phyloP scores from a whole-genome alignment of 176 grass and related monocot species.

The Ampelocalamus luodianensis region DNA sequence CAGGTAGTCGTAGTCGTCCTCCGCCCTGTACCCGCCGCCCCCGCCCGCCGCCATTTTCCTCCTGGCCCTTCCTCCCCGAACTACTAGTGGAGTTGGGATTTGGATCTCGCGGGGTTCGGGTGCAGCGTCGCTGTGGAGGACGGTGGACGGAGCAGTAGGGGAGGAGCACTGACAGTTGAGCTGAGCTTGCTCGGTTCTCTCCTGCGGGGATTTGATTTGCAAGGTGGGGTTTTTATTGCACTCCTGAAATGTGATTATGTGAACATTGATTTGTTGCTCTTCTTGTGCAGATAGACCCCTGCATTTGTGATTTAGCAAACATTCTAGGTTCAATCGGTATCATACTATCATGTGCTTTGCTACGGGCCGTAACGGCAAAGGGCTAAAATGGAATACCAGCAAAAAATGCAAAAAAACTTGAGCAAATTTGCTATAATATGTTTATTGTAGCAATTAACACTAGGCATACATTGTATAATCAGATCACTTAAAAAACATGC shows the following conservation, averaged over 20 bases:
- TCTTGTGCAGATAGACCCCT: neutral
- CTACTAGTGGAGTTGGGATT: neutral
- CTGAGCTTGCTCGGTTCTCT: neutral
- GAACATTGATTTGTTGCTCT: neutral
- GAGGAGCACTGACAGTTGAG: neutral
- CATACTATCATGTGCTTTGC: too few relatives aligned
- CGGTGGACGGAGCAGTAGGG: conserved; percentile 29
- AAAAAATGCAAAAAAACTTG: neutral
- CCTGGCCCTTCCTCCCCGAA: neutral
- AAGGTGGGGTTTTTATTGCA: neutral
- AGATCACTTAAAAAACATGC: neutral
- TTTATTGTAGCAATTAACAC: too few relatives aligned
- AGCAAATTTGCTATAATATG: neutral
- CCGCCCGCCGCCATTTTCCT: conserved; percentile 41
- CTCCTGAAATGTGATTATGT: too few relatives aligned
- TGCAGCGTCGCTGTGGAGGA: conserved; percentile 1
- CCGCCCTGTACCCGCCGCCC: conserved; percentile 72
- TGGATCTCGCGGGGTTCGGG: conserved; percentile 33
- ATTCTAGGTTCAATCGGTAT: too few relatives aligned
- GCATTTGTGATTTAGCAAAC: neutral
- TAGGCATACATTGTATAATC: too few relatives aligned
- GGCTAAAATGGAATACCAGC: neutral
- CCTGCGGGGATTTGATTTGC: neutral
- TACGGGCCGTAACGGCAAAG: neutral
- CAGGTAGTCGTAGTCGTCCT: conserved; percentile 98